Conservation (phyloP, 192 early-diverging fungal genomes). For the Entomortierella parvispora region DNA sequence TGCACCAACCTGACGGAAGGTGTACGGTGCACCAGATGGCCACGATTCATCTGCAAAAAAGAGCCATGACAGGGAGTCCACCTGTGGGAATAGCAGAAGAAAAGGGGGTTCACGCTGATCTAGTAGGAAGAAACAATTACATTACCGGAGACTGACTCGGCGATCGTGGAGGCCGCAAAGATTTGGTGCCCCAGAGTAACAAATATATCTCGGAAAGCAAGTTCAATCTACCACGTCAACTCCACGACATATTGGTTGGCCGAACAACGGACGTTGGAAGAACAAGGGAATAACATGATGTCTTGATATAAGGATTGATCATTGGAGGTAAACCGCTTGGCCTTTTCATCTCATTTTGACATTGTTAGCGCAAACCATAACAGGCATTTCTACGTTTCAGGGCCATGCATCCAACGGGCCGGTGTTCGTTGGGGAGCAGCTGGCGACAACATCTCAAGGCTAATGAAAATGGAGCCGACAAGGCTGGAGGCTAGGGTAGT, state of each 20-base stretch:
- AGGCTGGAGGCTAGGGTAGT: conserved; percentile 5
- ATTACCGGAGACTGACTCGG: conserved; percentile 29
- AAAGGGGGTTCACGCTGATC: conserved; percentile 13
- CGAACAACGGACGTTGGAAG: conserved; percentile 26
- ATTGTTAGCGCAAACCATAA: background rate
- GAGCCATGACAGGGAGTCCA: conserved; percentile 7
- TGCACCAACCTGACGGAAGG: conserved; percentile 20
- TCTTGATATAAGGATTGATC: conserved; percentile 12
- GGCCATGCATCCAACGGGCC: conserved; percentile 21
- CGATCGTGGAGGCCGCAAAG: conserved; percentile 17
- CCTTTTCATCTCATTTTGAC: background rate
- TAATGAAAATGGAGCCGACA: conserved; percentile 14
- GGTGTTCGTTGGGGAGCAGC: conserved; percentile 23
- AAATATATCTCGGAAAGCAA: conserved; percentile 31
- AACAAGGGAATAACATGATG: conserved; percentile 12
- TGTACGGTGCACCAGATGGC: conserved; percentile 13
- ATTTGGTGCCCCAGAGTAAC: conserved; percentile 28
- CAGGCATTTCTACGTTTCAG: conserved; percentile 2
- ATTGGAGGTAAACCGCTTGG: conserved; percentile 24
- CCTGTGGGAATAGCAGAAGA: conserved; percentile 9
- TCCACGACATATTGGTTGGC: conserved; percentile 16
- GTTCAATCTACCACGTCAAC: conserved; percentile 23
- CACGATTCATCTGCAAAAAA: conserved; percentile 30
- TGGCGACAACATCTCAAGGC: conserved; percentile 22
- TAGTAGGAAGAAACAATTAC: conserved; percentile 16